Evolutionary conservation across 257 asterid genomes (phyloP), one percentile per base, ranked within the genome.

Genomic region (Cordia subcordata): DNA sequence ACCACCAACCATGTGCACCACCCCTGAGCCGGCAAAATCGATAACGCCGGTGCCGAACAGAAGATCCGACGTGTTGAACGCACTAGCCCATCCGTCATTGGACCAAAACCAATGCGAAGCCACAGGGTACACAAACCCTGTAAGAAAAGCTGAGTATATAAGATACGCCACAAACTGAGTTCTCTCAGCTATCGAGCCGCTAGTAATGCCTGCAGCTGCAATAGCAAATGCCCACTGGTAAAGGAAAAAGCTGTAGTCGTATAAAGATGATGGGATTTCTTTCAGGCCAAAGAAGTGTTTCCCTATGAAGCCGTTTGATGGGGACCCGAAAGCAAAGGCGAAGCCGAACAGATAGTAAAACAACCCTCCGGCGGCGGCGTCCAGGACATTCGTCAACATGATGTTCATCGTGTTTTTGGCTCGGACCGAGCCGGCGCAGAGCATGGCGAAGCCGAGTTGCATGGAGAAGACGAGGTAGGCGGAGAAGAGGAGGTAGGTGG

Each of bases 401-500:
- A 77, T 77, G 67, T 77, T 77, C 80, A 72, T 74, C 21, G 81
- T 74, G 68, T 74, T 77, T 58, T 76, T 75, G 73, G 82, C 82
- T 10, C 87, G 72, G 59, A 81, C 80, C 0, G 82, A 77, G 56
- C 79, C 84, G 22, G 82, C 80, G 61, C 87, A 78, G 53, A 81
- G 80, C 80, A 78, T 81, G 58, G 84, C 84, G 67, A 81, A 81
- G 49, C 81, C 84, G 53, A 81, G 78, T 69, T 81, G 87, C 87
- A 81, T 81, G n/a, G 84, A 68, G 62, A 81, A 81, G 6, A 81
- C 87, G 10, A 78, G 75, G 21, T 78, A 81, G 15, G 84, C 75
- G 12, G 87, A 81, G 75, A 81, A 81, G 67, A 81, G 82, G 65
- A 81, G 82, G 78, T 72, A 81, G 8, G 85, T 79, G 27, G 81